A percentile compares a stretch with the other conserved stretches of the same genome.
phyloP scores from a whole-genome alignment of 768 basidiomycete species.

The Nevesoporus exiguus region DNA sequence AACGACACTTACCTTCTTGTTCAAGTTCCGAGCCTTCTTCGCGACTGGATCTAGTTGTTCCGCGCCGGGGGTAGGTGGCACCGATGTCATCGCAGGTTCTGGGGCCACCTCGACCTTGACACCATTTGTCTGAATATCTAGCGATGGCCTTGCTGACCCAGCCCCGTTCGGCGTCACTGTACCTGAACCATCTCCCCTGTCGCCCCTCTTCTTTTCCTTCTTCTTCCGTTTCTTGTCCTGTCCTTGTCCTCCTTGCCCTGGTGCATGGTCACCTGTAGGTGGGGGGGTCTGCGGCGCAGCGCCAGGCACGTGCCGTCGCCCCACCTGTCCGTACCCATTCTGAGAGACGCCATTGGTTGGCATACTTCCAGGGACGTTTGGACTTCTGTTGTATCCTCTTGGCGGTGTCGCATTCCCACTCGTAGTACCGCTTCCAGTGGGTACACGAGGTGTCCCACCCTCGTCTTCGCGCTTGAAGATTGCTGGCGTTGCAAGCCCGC shows the following conservation, averaged over 20 bases:
- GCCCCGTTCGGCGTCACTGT: conserved; percentile 28
- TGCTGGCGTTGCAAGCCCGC: conserved; percentile 82
- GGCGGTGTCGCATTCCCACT: conserved; percentile 62
- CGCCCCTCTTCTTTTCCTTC: conserved; percentile 55
- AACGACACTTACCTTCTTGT: conserved; percentile 72
- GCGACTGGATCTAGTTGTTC: conserved; percentile 74
- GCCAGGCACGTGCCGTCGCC: conserved; percentile 63
- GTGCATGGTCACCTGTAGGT: conserved; percentile 36
- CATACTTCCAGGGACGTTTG: conserved; percentile 49
- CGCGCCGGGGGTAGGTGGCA: conserved; percentile 52
- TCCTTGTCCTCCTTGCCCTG: conserved; percentile 28
- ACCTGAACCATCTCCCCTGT: conserved; percentile 30
- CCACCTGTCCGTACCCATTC: conserved; percentile 28
- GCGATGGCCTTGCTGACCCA: conserved; percentile 31
- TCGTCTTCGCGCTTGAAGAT: conserved; percentile 94
- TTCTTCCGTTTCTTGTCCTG: conserved; percentile 45
- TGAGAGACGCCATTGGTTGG: conserved; percentile 32
- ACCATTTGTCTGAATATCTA: conserved; percentile 36
- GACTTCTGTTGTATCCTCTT: conserved; percentile 55
- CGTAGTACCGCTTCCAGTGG: conserved; percentile 33
- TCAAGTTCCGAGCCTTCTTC: conserved; percentile 93
- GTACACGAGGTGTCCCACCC: conserved; percentile 58
- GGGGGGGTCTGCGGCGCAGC: conserved; percentile 52
- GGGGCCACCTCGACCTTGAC: conserved; percentile 7
- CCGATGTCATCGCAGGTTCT: conserved; percentile 21